Conservation (phyloP, 2,329 filamentous ascomycete genomes). For the Pseudogymnoascus sp. region DNA sequence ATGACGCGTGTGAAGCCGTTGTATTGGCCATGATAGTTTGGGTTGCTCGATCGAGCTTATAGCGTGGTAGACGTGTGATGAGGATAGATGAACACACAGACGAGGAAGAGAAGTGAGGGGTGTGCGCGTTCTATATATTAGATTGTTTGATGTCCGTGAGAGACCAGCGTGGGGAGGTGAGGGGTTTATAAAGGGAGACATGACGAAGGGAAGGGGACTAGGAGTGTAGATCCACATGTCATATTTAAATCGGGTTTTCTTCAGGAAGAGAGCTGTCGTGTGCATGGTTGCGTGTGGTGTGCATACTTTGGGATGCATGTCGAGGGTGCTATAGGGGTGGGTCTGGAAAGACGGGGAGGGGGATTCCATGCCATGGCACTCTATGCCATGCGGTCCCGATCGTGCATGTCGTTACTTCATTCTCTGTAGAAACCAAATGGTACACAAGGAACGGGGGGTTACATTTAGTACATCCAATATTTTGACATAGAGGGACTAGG, state of each 20-base stretch:
- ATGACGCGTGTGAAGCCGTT: conserved; percentile 13
- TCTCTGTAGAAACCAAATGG: background rate
- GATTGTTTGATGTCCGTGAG: background rate
- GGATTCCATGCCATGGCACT: background rate
- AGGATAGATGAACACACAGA: background rate
- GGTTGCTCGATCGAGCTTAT: background rate
- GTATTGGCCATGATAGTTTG: background rate
- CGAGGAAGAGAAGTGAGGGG: background rate
- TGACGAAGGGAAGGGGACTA: background rate
- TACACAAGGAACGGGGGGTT: background rate
- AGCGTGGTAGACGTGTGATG: background rate
- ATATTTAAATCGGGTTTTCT: background rate
- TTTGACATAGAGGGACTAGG: background rate
- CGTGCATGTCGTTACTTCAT: background rate
- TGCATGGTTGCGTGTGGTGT: background rate
- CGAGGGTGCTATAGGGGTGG: background rate
- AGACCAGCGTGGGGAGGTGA: background rate
- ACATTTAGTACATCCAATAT: conserved; percentile 1
- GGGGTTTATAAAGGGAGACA: background rate
- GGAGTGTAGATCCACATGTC: background rate
- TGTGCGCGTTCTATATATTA: background rate
- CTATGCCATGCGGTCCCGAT: background rate
- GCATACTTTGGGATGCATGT: background rate
- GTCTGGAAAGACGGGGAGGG: background rate
- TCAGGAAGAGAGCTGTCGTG: background rate